Base-by-base conservation (phyloP, 2,329 filamentous ascomycete genomes). In the Pseudogymnoascus sp. region DNA sequence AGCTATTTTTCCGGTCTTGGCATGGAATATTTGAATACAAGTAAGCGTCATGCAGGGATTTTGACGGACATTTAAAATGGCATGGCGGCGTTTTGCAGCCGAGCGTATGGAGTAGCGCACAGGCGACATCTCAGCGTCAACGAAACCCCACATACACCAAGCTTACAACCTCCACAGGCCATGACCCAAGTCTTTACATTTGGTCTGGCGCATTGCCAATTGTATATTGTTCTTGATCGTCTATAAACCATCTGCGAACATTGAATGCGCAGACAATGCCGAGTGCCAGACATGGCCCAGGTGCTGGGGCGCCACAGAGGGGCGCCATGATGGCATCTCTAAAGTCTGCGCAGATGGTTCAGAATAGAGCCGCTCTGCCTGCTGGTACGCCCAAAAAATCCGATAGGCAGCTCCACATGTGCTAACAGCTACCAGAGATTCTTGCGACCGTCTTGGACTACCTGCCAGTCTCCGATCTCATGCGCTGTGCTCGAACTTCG, bases 391-490 rank as follows among this genome's bases (percentile, higher is more conserved):
- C 38, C 21, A n/a, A 14, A 59, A 61, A 14, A 1, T 11, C n/a
- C 3, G 6, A 7, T 11, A 40, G 16, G 10, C 10, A 21, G 25
- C 31, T 12, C 14, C 5, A 31, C 14, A 21, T 42, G 16, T 37
- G 50, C 34, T 61, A 60, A 44, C 21, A 34, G 21, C 11, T 64
- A 31, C 6, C 73, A 91, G 93, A 97, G 78, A 91, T 97, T 69
- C 85, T 97, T 69, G 89, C 89, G 31, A 84, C 87, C 0, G 92
- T 99, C 68, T 84, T 99, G 72, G 91, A 97, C 73, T 92, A 96
- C 77, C 85, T 97, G 40, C 89, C 91, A 40, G 84, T 96, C 28
- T 79, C 88, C 65, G 93, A 97, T 75, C 87, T 96, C 71, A 84
- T 97, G 73, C 86, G 87, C 69, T 93, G 91, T 73, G 93, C 95